These are phyloP conservation scores for Gaertneriomyces semiglobifer DNA, from an alignment of 192 early-diverging fungal genomes.

Conservation along the genomic window DNA sequence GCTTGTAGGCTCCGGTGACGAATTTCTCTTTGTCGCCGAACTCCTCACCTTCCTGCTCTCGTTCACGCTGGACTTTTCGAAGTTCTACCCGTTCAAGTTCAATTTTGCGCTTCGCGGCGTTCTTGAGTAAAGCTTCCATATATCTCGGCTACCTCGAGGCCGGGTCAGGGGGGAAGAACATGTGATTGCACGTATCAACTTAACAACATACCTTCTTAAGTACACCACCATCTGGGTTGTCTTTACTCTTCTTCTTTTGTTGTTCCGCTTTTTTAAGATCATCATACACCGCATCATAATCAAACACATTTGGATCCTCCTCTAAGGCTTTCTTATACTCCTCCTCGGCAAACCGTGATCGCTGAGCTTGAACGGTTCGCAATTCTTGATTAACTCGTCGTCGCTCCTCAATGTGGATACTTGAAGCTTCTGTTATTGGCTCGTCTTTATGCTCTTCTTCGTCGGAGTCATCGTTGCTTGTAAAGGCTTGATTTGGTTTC, in stretches of 20 bases:
- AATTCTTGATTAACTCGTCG: conserved; percentile 22
- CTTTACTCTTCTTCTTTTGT: conserved; percentile 46
- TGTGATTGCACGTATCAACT: not conserved
- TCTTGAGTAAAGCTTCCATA: conserved; percentile 56
- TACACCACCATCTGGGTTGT: conserved; percentile 43
- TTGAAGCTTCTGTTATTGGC: too few species aligned
- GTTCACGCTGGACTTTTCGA: conserved; percentile 65
- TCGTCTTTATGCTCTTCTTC: too few species aligned
- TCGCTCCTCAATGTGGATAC: not conserved
- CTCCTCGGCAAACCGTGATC: conserved; percentile 29
- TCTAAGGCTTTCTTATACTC: conserved; percentile 61
- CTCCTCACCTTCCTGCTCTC: conserved; percentile 66
- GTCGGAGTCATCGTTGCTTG: not conserved
- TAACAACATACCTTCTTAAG: conserved; percentile 38
- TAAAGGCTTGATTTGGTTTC: conserved; percentile 5
- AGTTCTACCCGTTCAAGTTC: conserved; percentile 68
- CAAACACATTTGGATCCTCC: conserved; percentile 69
- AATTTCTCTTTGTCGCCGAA: conserved; percentile 78
- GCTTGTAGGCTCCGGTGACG: conserved; percentile 69
- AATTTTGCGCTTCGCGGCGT: conserved; percentile 65
- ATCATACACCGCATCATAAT: conserved; percentile 77
- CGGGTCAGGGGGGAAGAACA: conserved; percentile 8
- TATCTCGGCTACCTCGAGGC: conserved; percentile 57
- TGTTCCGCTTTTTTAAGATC: conserved; percentile 60
- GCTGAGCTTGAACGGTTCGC: conserved; percentile 20